Conservation (phyloP, 192 early-diverging fungal species). For the Coemansia javaensis region DNA sequence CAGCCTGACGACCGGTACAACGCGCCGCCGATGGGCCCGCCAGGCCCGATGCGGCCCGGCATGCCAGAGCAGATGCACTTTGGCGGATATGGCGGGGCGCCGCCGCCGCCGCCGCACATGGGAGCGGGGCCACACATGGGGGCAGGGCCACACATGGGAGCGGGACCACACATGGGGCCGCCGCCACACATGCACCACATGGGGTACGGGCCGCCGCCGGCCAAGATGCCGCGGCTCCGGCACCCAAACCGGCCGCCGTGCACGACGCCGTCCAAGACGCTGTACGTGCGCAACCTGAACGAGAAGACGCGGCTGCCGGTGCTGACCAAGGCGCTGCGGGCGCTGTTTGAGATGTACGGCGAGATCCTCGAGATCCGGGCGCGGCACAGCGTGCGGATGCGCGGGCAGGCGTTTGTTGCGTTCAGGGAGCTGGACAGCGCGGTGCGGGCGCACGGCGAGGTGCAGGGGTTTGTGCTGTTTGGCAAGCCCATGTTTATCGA, state of each 20-base stretch:
- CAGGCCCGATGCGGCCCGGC: background rate
- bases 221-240: slow-evolving; percentile 25
- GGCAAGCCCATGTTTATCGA: slow-evolving; percentile 69
- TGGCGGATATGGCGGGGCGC: background rate
- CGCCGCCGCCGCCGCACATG: slow-evolving; percentile 7
- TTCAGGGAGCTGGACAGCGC: slow-evolving; percentile 72
- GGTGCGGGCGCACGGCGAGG: slow-evolving; percentile 69
- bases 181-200: slow-evolving; percentile 2
- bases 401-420: slow-evolving; percentile 92
- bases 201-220: slow-evolving; percentile 3
- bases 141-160: slow-evolving; percentile 7
- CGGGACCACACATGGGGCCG: slow-evolving; percentile 4
- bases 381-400: slow-evolving; percentile 73
- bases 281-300: slow-evolving; percentile 80
- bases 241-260: slow-evolving; percentile 60
- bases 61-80: slow-evolving; percentile 1
- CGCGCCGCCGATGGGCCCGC: background rate
- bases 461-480: slow-evolving; percentile 80
- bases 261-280: slow-evolving; percentile 60
- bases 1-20: background rate
- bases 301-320: slow-evolving; percentile 67
- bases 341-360: slow-evolving; percentile 82
- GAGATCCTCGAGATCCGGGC: slow-evolving; percentile 76
- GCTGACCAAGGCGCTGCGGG: slow-evolving; percentile 67
- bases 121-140: background rate